Percentiles rank a stretch among this genome's conserved stretches.
Evolutionary conservation across 768 basidiomycete genomes (phyloP).

Genomic region (Termitomyces sp.): DNA sequence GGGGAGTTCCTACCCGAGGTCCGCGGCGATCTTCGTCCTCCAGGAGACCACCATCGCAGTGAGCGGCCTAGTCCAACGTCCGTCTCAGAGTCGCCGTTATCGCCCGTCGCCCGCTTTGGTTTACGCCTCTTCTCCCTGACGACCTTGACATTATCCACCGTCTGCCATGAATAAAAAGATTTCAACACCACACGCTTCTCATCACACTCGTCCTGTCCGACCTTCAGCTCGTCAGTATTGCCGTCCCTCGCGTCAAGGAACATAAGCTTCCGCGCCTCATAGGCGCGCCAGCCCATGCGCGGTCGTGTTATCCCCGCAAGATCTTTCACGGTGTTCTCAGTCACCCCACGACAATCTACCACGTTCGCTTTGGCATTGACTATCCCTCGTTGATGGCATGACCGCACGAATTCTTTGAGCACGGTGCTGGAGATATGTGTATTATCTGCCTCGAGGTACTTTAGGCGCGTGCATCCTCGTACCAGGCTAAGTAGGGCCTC

Average conservation of each 20-base stretch:
- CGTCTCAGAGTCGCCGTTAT: constrained; percentile 25
- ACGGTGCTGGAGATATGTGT: constrained; percentile 63
- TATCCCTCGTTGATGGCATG: constrained; percentile 41
- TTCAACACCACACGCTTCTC: constrained; percentile 67
- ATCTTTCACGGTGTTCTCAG: constrained; percentile 60
- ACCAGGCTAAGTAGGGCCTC: constrained; percentile 62
- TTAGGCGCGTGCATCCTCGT: constrained; percentile 54
- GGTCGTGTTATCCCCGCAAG: constrained; percentile 55
- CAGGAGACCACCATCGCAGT: constrained; percentile 53
- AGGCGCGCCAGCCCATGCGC: constrained; percentile 68
- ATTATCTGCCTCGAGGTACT: constrained; percentile 72
- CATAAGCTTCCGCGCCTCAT: constrained; percentile 61
- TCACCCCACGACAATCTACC: constrained; percentile 71
- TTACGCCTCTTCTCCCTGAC: constrained; percentile 66
- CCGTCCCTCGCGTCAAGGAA: constrained; percentile 71
- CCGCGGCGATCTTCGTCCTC: constrained; percentile 30
- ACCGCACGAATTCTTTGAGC: constrained; percentile 63
- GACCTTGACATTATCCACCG: constrained; percentile 69
- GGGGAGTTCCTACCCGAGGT: constrained; percentile 47
- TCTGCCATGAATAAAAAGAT: constrained; percentile 85
- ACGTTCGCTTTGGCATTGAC: constrained; percentile 56
- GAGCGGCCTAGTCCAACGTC: constrained; percentile 18
- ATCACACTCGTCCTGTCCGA: constrained; percentile 82
- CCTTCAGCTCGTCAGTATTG: constrained; percentile 53
- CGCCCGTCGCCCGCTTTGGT: constrained; percentile 40